Evolutionary conservation across 2,329 filamentous ascomycete genomes (phyloP).

Genomic region (Ramularia endophylla): DNA sequence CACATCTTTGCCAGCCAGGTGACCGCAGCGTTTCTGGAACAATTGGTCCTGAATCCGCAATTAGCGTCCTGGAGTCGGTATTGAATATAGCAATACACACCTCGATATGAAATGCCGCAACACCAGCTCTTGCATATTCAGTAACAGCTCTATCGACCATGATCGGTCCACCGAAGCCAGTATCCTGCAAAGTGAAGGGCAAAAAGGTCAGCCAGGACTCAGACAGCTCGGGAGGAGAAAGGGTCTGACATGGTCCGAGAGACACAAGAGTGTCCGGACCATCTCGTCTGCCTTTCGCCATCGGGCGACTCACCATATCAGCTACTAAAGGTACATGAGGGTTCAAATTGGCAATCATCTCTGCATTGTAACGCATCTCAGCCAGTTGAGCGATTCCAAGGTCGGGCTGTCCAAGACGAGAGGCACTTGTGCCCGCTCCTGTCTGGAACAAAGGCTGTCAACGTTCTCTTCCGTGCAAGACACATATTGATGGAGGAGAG

Average conservation of each 20-base stretch:
- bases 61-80: too few relatives aligned
- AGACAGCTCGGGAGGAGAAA: too few relatives aligned
- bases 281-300: too few relatives aligned
- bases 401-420: constrained; percentile 19
- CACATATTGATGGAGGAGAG: not conserved
- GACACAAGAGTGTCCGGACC: too few relatives aligned
- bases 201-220: too few relatives aligned
- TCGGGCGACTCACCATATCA: too few relatives aligned
- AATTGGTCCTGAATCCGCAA: constrained; percentile 1
- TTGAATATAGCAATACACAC: too few relatives aligned
- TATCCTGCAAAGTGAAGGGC: too few relatives aligned
- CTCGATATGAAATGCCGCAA: constrained; percentile 9
- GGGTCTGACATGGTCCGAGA: too few relatives aligned
- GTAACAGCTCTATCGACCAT: constrained; percentile 50
- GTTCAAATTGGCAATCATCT: constrained; percentile 18
- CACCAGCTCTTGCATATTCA: constrained; percentile 39
- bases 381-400: constrained; percentile 16
- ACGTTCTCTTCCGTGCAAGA: not conserved
- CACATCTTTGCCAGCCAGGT: constrained; percentile 54
- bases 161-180: constrained; percentile 33
- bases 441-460: constrained; percentile 10
- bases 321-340: constrained; percentile 18
- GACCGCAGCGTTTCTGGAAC: constrained; percentile 48
- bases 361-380: constrained; percentile 20
- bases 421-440: constrained; percentile 21